Percentiles rank a stretch among this genome's conserved stretches.
Evolutionary conservation across 2,329 filamentous ascomycete species (phyloP).

Genomic region (Tolypocladium sp.): DNA sequence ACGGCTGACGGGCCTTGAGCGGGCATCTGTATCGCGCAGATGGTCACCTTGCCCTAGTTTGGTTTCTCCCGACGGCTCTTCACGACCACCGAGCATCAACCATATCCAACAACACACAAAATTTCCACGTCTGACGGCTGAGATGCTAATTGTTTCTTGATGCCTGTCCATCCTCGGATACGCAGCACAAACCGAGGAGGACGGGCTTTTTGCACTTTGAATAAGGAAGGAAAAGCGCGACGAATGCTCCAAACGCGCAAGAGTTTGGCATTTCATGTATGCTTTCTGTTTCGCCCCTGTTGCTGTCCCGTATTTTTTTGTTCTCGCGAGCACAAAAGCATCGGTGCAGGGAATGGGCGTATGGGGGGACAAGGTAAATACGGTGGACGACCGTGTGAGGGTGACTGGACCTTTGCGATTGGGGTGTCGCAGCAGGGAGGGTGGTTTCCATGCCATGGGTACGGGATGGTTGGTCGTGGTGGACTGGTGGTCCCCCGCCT

Average conservation of each 20-base stretch:
- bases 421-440: background rate
- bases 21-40: background rate
- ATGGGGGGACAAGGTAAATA: background rate
- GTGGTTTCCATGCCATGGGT: background rate
- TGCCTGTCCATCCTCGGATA: background rate
- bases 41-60: background rate
- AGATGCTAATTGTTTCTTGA: background rate
- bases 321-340: background rate
- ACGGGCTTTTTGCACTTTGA: constrained; percentile 1
- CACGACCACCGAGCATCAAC: background rate
- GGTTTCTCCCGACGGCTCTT: background rate
- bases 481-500: background rate
- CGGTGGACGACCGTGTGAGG: background rate
- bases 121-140: background rate
- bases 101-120: background rate
- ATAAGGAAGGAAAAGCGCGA: constrained; percentile 4
- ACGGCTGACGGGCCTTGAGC: background rate
- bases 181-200: background rate
- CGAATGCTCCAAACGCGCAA: background rate
- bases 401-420: background rate
- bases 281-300: background rate
- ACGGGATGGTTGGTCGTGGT: background rate
- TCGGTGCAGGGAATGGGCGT: background rate
- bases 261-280: background rate
- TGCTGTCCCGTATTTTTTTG: background rate